A percentile compares a stretch with the other conserved stretches of the same genome.
Conservation (phyloP, 371 early-diverging fungal species). For the Rhizopus sp. region DNA sequence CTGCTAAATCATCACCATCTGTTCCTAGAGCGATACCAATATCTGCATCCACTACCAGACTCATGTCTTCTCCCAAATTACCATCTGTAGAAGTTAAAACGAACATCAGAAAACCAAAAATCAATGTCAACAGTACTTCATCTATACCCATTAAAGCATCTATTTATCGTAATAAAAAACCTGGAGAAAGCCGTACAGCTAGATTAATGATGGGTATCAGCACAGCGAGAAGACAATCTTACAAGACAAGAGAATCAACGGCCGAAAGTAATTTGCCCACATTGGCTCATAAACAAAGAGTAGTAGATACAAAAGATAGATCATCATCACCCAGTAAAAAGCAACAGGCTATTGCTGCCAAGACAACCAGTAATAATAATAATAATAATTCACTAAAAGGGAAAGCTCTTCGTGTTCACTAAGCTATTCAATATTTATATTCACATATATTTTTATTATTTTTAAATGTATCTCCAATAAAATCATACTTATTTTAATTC, state of each 20-base stretch:
- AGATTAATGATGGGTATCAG: slow-evolving; percentile 49
- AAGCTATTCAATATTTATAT: not conserved
- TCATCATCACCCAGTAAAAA: not conserved
- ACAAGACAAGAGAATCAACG: slow-evolving; percentile 15
- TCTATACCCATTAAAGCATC: slow-evolving; percentile 15
- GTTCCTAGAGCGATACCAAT: not conserved
- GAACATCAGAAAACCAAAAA: slow-evolving; percentile 15
- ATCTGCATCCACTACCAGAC: not conserved
- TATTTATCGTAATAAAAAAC: slow-evolving; percentile 35
- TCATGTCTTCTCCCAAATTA: not conserved
- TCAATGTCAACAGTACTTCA: slow-evolving; percentile 6
- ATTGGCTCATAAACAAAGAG: slow-evolving; percentile 12
- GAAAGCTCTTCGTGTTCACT: slow-evolving; percentile 39
- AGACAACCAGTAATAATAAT: slow-evolving; percentile 5
- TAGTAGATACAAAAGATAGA: not conserved
- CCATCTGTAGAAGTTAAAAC: slow-evolving; percentile 9
- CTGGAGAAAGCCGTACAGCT: slow-evolving; percentile 44
- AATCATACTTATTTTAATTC: slow-evolving; percentile 9
- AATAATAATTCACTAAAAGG: slow-evolving; percentile 19
- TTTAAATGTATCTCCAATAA: not conserved
- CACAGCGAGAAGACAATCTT: slow-evolving; percentile 32
- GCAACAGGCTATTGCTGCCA: slow-evolving; percentile 23
- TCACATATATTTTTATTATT: not conserved
- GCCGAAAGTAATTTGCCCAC: slow-evolving; percentile 8
- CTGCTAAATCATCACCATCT: slow-evolving; percentile 1